Evolutionary conservation across 768 basidiomycete species (phyloP), one percentile per base, ranked within the genome.

Genomic region (Boletus sp.): DNA sequence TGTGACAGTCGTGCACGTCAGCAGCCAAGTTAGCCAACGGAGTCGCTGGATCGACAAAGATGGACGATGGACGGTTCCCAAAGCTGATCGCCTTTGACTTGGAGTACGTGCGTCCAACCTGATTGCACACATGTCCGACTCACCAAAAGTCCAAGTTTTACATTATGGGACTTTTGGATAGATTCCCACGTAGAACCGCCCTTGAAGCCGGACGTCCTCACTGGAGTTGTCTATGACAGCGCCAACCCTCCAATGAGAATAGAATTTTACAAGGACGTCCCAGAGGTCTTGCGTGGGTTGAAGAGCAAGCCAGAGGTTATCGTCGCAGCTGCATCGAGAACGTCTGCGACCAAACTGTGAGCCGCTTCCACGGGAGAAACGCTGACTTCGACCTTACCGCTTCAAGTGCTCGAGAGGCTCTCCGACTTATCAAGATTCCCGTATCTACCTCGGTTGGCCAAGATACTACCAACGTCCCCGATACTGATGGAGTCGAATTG

Each of bases 111-210:
- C 33, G 19, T 66, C 65, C 32, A 23, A n/a, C 50, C 25, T 32
- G 25, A 27, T 37, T 27, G n/a, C 27, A 13, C 25, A 5, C 33
- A 45, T 11, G 25, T 14, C 15, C 43, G 34, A 39, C 50, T 58
- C 30, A 60, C n/a, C n/a, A 4, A 50, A 14, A 17, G 44, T 54
- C 7, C 34, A 57, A 91, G 90, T 65, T 93, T 88, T 67, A 93
- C 92, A 0, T 75, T 93, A 7, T 93, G 90, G 91, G 81, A 86
- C 53, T 75, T 93, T 15, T 93, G 90, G 91, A 86, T 93, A 49
- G 92, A 94, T 68, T 84, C 84, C 17, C 87, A 92, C 66, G 77
- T 89, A 48, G 72, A 77, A 41, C 81, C 79, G 30, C 83, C 87
- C 7, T 69, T 89, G 48, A 77, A 70, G 51, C 74, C 79, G 42